Base-by-base conservation (phyloP, 1,284 basidiomycete genomes). In the Veloboletus limbatus region DNA sequence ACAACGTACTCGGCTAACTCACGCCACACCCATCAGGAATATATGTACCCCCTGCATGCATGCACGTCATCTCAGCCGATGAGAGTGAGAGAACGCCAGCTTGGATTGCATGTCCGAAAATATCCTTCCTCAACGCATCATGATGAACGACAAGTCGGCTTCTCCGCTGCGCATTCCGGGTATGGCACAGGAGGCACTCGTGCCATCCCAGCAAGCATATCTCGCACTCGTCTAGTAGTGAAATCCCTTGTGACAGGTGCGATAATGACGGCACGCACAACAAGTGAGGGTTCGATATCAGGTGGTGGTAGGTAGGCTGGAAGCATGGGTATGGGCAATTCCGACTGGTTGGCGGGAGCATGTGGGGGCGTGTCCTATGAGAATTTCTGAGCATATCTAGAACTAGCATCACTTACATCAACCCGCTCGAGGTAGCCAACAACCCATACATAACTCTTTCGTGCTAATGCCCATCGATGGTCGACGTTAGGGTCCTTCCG, bases 361-460 rank as follows among this genome's bases (percentile, higher is more conserved):
- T 40, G 45, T 47, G 47, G 47, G 28, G 18, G 41, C 55, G 38
- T 51, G 54, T 35, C 37, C 27, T 20, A 36, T 52, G 47, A 56
- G 51, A 48, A 46, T 34, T 32, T 40, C 35, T 7, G 18, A 22
- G 43, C 38, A 33, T 33, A 48, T 44, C 48, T 40, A 5, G 18
- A 32, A 49, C 38, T 43, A 46, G 14, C 17, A 32, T 47, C 47
- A 51, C 74, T 59, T 59, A 78, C 77, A 53, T 67, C 57, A 45
- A 61, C 59, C 26, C 59, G 58, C 55, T 84, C 81, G 42, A 83
- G 62, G 59, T 80, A 70, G 20, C 82, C 82, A 40, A 83, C 60
- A 16, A 72, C 73, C 65, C 76, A 74, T 30, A 81, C 63, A 27
- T 68, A 69, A 48, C 69, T 64, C 52, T 77, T 69, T n/a, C 67